These are phyloP conservation scores for Malassezia brasiliensis DNA, from an alignment of 1,284 basidiomycete genomes.

Conservation along the genomic window DNA sequence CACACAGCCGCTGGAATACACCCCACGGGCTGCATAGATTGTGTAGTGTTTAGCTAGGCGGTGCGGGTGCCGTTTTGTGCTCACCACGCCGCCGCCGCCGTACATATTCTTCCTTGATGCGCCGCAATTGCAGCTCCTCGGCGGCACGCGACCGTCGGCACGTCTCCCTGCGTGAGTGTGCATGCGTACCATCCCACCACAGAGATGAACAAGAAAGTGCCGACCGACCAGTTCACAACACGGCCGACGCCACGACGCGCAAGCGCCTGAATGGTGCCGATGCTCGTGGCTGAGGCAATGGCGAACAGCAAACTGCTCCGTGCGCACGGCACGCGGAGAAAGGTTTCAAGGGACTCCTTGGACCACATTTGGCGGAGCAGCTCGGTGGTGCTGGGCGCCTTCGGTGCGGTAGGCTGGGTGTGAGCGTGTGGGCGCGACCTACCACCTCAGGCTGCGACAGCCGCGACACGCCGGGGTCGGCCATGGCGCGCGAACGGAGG, in stretches of 20 bases:
- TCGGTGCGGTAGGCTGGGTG: no score
- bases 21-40: neutral
- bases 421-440: no score
- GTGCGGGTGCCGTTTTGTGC: neutral
- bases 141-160: constrained; percentile 14
- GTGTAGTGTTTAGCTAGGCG: neutral
- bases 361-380: neutral
- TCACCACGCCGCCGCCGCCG: constrained; percentile 7
- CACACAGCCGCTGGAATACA: neutral
- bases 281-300: constrained; percentile 9
- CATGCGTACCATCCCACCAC: constrained; percentile 11
- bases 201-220: constrained; percentile 13
- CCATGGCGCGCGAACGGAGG: no score
- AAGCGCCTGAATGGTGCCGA: constrained; percentile 12
- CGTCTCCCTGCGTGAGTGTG: constrained; percentile 11
- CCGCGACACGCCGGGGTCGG: neutral
- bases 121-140: constrained; percentile 9
- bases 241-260: neutral
- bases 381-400: neutral
- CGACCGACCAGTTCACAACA: constrained; percentile 13
- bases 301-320: constrained; percentile 14
- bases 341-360: neutral
- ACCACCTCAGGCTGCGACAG: neutral
- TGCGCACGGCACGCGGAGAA: constrained; percentile 16
- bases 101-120: constrained; percentile 3